Base-by-base conservation (phyloP, 352 stramenopile species). In the Pythium aristosporum region DNA sequence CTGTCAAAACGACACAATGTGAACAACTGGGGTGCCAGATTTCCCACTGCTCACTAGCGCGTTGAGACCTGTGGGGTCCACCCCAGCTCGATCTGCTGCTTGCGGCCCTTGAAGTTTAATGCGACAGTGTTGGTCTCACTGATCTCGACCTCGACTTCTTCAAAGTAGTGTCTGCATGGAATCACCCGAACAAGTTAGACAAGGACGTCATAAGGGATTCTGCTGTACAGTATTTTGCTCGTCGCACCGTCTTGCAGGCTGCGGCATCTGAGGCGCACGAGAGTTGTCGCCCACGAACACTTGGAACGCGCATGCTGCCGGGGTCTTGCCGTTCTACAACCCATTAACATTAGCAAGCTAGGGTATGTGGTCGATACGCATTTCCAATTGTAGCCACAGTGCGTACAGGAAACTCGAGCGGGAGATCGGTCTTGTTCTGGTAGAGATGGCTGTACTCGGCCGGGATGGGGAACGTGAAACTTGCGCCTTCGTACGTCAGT, bases 381-480 rank as follows among this genome's bases (percentile, higher is more conserved):
- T 30, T 30, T 30, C 25, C 25, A 28, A 34, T 34, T 7, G 11
- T 2, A n/a, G 12, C 1, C n/a, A 18, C 20, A 21, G 69, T 63
- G 4, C 48, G 7, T 32, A 95, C 86, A 34, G 87, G 86, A 21
- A 95, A 92, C 51, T 93, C 87, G 51, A 95, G 74, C 0, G 87
- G 87, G 10, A 95, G 76, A 39, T 89, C 79, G 0, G 79, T 92
- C 55, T 87, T 81, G 49, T 88, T 85, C 55, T 85, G 63, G 62
- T 95, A 95, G 55, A 93, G 55, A 44, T 90, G 66, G 13, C 67
- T 71, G 57, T 92, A 92, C 62, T 92, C 74, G 2, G 69, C 58
- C 51, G 87, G 87, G 54, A 95, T 93, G 7, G 87, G 83, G 60
- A 95, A 95, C 32, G 74, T 85, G 53, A 95, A 65, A 46, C 74